A percentile compares a stretch with the other conserved stretches of the same genome.
Conservation (phyloP, 1,139 yeast genomes). For the Saccharomyces hybrid region DNA sequence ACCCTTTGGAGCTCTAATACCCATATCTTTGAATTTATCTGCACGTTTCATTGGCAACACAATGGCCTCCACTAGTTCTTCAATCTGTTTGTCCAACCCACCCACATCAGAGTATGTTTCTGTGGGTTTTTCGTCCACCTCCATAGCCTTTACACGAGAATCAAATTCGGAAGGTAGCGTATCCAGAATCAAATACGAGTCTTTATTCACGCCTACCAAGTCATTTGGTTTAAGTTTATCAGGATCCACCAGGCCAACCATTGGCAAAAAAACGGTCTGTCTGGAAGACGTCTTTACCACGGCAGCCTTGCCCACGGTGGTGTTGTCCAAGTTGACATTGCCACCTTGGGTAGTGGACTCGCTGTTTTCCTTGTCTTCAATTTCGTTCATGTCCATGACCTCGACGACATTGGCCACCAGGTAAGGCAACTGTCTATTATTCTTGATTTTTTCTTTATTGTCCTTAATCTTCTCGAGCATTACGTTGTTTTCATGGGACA, state of each 20-base stretch:
- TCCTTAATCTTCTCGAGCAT: constrained; percentile 94
- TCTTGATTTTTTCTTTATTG: constrained; percentile 91
- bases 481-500: constrained; percentile 84
- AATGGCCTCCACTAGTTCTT: constrained; percentile 94
- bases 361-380: constrained; percentile 50
- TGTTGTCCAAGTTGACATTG: constrained; percentile 85
- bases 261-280: constrained; percentile 92
- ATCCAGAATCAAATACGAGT: constrained; percentile 85
- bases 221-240: constrained; percentile 87
- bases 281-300: constrained; percentile 95
- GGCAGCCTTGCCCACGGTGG: constrained; percentile 93
- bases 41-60: constrained; percentile 98
- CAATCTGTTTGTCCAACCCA: constrained; percentile 95
- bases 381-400: constrained; percentile 77
- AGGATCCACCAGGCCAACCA: constrained; percentile 92
- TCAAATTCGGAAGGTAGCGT: constrained; percentile 96
- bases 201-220: constrained; percentile 94
- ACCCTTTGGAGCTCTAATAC: constrained; percentile 96
- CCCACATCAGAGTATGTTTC: constrained; percentile 97
- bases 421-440: constrained; percentile 91
- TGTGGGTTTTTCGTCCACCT: constrained; percentile 95
- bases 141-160: constrained; percentile 97
- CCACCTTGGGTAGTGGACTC: constrained; percentile 84
- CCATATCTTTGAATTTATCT: constrained; percentile 79
- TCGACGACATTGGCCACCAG: constrained; percentile 97